Base-by-base conservation (phyloP, 2,329 filamentous ascomycete genomes). In the Berkeleyomyces rouxiae region DNA sequence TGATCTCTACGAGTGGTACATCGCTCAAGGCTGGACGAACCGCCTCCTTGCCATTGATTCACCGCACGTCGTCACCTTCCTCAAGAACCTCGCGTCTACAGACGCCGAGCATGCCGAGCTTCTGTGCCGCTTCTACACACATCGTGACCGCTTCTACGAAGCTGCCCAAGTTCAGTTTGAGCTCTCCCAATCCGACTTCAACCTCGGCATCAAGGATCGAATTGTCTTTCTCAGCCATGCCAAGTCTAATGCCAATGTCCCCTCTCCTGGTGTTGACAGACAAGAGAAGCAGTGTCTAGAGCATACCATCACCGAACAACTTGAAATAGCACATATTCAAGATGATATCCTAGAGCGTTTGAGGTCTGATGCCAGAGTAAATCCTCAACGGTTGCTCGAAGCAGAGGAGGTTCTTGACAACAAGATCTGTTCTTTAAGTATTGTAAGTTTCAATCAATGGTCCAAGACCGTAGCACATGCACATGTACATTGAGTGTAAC, bases 1-100 rank as follows among this genome's bases (percentile, higher is more conserved):
- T 65, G 90, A 89, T 69, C 79, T 99, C n/a, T 99, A 96, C 71
- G 91, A 96, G 69, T 99, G 93, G 92, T 99, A 99, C 73, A 84
- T 97, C 67, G 75, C 81, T 61, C 85, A 91, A 71, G 86, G 87
- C 16, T 91, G 88, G 84, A 87, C 83, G 7, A 90, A 96, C 66
- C 86, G 90, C 11, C 81, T 99, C 37, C 81, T 99, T 42, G 84
- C 86, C 43, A 90, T 93, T 60, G 82, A 91, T 63, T 95, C 91
- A 4, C 82, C 86, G 0, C 91, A 90, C 69, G 90, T 97, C 36
- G 81, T 95, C 49, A 87, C 85, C 1, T 99, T 96, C 71, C 81
- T 99, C 2, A 79, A 88, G 69, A 84, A 87, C 61, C 85, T 90
- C 64, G 88, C 90, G 0, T 76, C 77, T 3, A 83, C 84, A 5